phyloP scores from a whole-genome alignment of 2,329 filamentous ascomycete species.

The Pseudopithomyces chartarum region DNA sequence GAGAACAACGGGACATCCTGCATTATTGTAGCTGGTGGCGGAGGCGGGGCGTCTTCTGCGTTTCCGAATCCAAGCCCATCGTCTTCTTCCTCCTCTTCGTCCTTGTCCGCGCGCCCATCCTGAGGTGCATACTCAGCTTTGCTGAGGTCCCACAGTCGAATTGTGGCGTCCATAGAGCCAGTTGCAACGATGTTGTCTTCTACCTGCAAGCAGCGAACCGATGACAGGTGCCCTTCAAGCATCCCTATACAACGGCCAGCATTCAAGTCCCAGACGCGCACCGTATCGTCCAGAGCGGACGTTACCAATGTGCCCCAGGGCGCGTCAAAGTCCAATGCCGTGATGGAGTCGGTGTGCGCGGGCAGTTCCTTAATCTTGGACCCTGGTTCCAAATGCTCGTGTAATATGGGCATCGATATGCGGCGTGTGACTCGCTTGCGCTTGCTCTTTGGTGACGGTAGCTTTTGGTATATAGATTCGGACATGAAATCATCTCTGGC shows the following conservation, averaged over 20 bases:
- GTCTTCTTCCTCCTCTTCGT: slow-evolving; percentile 49
- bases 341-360: slow-evolving; percentile 86
- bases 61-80: slow-evolving; percentile 74
- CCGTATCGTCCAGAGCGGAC: slow-evolving; percentile 88
- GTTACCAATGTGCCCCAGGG: slow-evolving; percentile 96
- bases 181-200: slow-evolving; percentile 96
- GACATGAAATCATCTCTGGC: slow-evolving; percentile 78
- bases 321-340: slow-evolving; percentile 93
- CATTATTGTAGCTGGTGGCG: slow-evolving; percentile 74
- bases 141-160: slow-evolving; percentile 92
- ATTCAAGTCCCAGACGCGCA: slow-evolving; percentile 95
- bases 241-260: slow-evolving; percentile 89
- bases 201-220: slow-evolving; percentile 88
- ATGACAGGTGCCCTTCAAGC: slow-evolving; percentile 92
- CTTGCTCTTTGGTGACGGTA: slow-evolving; percentile 65
- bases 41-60: slow-evolving; percentile 72
- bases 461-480: slow-evolving; percentile 93
- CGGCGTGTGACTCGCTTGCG: slow-evolving; percentile 65
- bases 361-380: slow-evolving; percentile 86
- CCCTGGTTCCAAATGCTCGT: slow-evolving; percentile 92
- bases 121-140: slow-evolving; percentile 80
- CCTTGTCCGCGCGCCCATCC: slow-evolving; percentile 59
- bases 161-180: slow-evolving; percentile 91
- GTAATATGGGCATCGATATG: slow-evolving; percentile 90
- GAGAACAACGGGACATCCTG: slow-evolving; percentile 88